Evolutionary conservation across 768 basidiomycete genomes (phyloP), one percentile per base, ranked within the genome.

Genomic region (Tulasnella sp.): DNA sequence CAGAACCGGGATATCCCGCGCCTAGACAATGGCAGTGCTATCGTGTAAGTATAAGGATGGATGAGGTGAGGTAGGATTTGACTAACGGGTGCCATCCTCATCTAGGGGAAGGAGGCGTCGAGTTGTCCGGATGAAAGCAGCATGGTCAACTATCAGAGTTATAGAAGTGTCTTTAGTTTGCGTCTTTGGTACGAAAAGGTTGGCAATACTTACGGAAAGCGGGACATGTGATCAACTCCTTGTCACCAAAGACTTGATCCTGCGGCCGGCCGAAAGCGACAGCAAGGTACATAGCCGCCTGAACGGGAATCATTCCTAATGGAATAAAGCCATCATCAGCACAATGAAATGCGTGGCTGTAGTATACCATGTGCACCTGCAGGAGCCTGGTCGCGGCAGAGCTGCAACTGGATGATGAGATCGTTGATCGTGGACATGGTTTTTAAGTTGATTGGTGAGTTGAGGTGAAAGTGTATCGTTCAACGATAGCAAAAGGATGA

Each of bases 361-460:
- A 15, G 34, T 38, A 38, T 5, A 7, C 34, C 5, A 7, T 38
- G 7, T 15, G 15, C 15, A 38, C 34, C 34, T 38, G 34, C 15
- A 7, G 56, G 56, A 23, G 56, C 48, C 15, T 26, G 29, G 44
- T 34, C 43, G 30, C 56, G 44, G 44, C 44, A 13, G 27, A 58
- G 43, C 34, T 59, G 58, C 15, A 59, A 47, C 32, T 59, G 58
- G 50, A 59, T 45, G 50, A 59, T 26, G 47, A 59, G 58, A 23
- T 49, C 58, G 58, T 59, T 59, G 48, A 59, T 13, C 8, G 58
- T 49, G 15, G 29, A 11, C 58, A 59, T 59, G 26, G 24, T 43
- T 24, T 38, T 43, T 56, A 42, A 42, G 34, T n/a, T 43, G 41
- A 19, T 43, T 27, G 45, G 7, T 10, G 26, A 48, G 5, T 27